These are phyloP conservation scores for Pichia sp. DNA, from an alignment of 1,139 yeast genomes.

Conservation along the genomic window DNA sequence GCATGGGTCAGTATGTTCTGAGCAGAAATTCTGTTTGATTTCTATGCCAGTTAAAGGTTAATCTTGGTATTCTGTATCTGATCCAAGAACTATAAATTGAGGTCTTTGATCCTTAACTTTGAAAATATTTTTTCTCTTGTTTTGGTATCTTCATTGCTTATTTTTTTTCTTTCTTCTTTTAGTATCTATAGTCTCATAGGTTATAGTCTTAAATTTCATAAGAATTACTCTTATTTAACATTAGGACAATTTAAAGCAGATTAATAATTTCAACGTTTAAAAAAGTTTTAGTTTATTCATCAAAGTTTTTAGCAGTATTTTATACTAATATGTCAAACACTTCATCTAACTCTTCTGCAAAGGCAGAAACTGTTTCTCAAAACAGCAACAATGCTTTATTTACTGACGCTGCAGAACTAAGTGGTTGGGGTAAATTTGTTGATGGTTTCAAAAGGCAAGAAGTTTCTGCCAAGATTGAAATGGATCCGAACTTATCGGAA, in stretches of 20 bases:
- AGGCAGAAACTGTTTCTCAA: background rate
- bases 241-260: no score
- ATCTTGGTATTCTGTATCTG: no score
- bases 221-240: no score
- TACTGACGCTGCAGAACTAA: background rate
- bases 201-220: no score
- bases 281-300: no score
- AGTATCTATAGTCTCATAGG: background rate
- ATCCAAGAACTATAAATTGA: background rate
- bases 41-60: no score
- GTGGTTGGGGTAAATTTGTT: slow-evolving; percentile 5
- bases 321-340: background rate
- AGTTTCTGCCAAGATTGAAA: slow-evolving; percentile 19
- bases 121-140: background rate
- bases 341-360: background rate
- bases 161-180: background rate
- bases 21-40: no score
- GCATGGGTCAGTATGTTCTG: no score
- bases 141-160: background rate
- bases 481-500: slow-evolving; percentile 56
- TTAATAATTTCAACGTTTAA: no score
- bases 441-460: slow-evolving; percentile 14
- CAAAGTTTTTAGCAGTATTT: no score
- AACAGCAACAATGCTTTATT: background rate
- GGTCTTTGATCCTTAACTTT: background rate